phyloP scores from a whole-genome alignment of 1,284 basidiomycete genomes.

The Naganishia albida region DNA sequence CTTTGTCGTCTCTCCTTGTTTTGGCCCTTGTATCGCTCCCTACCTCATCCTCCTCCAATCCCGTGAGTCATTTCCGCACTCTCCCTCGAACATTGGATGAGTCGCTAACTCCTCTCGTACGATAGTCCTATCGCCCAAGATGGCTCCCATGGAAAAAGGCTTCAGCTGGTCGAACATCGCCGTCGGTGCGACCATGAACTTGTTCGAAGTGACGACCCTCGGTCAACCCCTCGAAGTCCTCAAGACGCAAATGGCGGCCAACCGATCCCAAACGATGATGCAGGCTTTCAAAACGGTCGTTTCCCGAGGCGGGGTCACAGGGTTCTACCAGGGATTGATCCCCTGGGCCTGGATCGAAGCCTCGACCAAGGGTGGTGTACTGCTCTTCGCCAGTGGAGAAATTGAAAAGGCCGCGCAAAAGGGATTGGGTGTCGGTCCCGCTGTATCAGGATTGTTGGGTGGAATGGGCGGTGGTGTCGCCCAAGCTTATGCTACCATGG shows the following conservation, averaged over 20 bases:
- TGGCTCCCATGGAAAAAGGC: constrained; percentile 72
- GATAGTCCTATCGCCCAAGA: constrained; percentile 35
- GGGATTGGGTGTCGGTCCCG: constrained; percentile 72
- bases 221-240: constrained; percentile 98
- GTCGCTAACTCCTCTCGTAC: no score
- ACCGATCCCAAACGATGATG: constrained; percentile 84
- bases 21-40: no score
- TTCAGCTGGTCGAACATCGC: constrained; percentile 99
- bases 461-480: constrained; percentile 98
- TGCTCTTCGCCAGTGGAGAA: constrained; percentile 94
- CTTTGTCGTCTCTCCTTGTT: no score
- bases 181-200: constrained; percentile 65
- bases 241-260: constrained; percentile 98
- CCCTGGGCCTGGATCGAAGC: constrained; percentile 99
- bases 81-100: no score
- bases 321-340: constrained; percentile 98
- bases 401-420: constrained; percentile 72
- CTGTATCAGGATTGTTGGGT: constrained; percentile 82
- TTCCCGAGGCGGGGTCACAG: constrained; percentile 82
- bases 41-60: no score
- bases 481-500: constrained; percentile 99
- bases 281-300: constrained; percentile 85
- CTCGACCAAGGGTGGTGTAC: constrained; percentile 94
- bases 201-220: constrained; percentile 81
- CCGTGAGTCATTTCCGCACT: no score